A percentile compares a stretch with the other conserved stretches of the same genome.
Evolutionary conservation across 129 eudicot species (phyloP).

Genomic region (Ambrosia trifida): DNA sequence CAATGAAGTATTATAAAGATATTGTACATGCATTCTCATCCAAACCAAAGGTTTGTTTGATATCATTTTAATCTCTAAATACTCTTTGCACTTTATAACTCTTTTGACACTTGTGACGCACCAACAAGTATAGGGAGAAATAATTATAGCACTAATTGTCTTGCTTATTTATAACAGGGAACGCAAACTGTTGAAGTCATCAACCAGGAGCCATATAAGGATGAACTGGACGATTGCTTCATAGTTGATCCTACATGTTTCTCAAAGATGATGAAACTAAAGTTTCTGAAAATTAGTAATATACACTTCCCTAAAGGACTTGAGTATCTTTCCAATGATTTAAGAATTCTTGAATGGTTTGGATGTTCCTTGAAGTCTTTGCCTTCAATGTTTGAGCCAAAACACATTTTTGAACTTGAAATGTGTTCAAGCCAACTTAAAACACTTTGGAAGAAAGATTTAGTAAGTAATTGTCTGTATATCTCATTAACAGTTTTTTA

Average conservation of each 20-base stretch:
- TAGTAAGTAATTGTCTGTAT: constrained; percentile 17
- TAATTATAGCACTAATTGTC: not conserved
- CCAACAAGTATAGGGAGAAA: not conserved
- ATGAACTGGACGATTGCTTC: not conserved
- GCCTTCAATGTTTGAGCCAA: constrained; percentile 24
- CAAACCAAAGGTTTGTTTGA: not conserved
- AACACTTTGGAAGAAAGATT: constrained; percentile 22
- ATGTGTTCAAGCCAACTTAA: constrained; percentile 27
- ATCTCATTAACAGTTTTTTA: not conserved
- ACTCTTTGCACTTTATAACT: not conserved
- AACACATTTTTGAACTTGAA: constrained; percentile 23
- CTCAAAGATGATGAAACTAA: constrained; percentile 14
- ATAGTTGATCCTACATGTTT: constrained; percentile 20
- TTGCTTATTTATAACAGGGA: constrained; percentile 21
- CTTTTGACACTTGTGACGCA: not conserved
- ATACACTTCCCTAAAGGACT: constrained; percentile 12
- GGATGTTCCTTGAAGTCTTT: constrained; percentile 31
- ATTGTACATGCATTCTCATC: not conserved
- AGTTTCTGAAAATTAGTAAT: constrained; percentile 26
- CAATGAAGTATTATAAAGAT: not conserved
- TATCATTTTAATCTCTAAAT: not conserved
- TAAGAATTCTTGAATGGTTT: constrained; percentile 29
- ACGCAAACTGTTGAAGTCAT: constrained; percentile 12
- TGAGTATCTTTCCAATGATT: constrained; percentile 24
- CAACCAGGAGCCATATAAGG: constrained; percentile 24